Evolutionary conservation across 345 rosid genomes (phyloP).

Genomic region (Gynandropsis gynandra): DNA sequence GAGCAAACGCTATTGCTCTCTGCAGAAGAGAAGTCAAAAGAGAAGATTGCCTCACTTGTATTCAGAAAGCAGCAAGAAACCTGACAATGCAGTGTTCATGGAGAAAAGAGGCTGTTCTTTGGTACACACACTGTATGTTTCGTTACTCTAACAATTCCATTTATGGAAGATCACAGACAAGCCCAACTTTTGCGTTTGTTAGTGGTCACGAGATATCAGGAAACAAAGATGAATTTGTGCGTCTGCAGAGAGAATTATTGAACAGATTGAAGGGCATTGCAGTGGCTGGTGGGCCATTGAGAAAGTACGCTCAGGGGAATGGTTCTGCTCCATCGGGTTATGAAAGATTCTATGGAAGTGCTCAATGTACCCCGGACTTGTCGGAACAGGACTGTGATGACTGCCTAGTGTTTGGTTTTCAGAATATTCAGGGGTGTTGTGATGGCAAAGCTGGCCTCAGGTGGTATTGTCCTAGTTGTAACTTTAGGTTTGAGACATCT

Average conservation of each 20-base stretch:
- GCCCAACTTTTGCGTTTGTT: not conserved
- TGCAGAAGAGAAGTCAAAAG: constrained; percentile 16
- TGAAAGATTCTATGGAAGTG: constrained; percentile 8
- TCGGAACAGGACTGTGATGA: constrained; percentile 13
- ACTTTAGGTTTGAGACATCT: constrained; percentile 14
- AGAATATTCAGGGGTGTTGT: constrained; percentile 18
- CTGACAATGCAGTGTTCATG: constrained; percentile 3
- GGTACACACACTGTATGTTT: constrained; percentile 21
- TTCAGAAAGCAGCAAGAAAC: constrained; percentile 1
- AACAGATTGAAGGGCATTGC: constrained; percentile 1
- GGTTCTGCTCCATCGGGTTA: constrained; percentile 8
- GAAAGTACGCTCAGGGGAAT: constrained; percentile 21
- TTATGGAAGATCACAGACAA: not conserved
- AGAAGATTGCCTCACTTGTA: constrained; percentile 12
- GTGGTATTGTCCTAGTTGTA: constrained; percentile 24
- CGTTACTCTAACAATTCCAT: constrained; percentile 17
- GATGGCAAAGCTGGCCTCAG: constrained; percentile 17
- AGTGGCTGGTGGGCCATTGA: constrained; percentile 11
- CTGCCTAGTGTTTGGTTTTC: constrained; percentile 11
- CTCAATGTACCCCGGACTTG: constrained; percentile 19
- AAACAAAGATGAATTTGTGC: constrained; percentile 14
- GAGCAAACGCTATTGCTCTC: constrained; percentile 13
- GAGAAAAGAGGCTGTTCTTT: constrained; percentile 9
- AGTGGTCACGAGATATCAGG: constrained; percentile 5
- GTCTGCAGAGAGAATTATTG: constrained; percentile 13